A percentile compares a stretch with the other conserved stretches of the same genome.
Evolutionary conservation across 176 grass and related monocot species (phyloP).

Genomic region (Panicum miliaceum): DNA sequence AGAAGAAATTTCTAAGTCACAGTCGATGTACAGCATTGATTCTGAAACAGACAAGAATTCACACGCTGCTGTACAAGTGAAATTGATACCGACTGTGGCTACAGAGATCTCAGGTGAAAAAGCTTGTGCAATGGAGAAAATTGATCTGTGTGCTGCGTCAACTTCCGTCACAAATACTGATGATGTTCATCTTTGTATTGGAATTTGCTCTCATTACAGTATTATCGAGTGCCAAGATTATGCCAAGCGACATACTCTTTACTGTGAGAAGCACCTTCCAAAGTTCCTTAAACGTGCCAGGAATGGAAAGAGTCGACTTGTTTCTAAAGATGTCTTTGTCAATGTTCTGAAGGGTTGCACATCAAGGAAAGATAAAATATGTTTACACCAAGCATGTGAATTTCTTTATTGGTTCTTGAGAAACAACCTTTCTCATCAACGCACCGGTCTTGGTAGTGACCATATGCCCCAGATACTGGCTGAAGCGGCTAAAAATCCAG

Average conservation of each 20-base stretch:
- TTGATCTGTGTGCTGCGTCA: constrained; percentile 48
- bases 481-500: constrained; percentile 67
- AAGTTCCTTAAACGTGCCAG: constrained; percentile 99
- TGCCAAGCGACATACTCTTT: constrained; percentile 83
- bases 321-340: constrained; percentile 94
- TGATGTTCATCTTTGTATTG: constrained; percentile 64
- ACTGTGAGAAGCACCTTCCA: constrained; percentile 92
- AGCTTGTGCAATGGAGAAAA: constrained; percentile 48
- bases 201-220: constrained; percentile 52
- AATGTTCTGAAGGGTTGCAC: constrained; percentile 72
- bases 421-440: constrained; percentile 63
- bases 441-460: constrained; percentile 55
- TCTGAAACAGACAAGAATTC: constrained; percentile 34
- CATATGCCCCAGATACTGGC: constrained; percentile 62
- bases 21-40: constrained; percentile 23
- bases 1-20: constrained; percentile 47
- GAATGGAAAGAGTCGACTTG: constrained; percentile 88
- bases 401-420: constrained; percentile 91
- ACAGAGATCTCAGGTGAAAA: constrained; percentile 59
- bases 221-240: constrained; percentile 74
- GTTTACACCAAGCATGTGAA: constrained; percentile 87
- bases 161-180: constrained; percentile 44
- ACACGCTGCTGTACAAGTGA: constrained; percentile 44
- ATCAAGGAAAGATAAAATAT: constrained; percentile 86
- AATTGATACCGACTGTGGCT: constrained; percentile 35